A percentile compares a stretch with the other conserved stretches of the same genome.
These are phyloP conservation scores for Neonectria ditissima DNA, from an alignment of 2,329 filamentous ascomycete species.

Conservation along the genomic window DNA sequence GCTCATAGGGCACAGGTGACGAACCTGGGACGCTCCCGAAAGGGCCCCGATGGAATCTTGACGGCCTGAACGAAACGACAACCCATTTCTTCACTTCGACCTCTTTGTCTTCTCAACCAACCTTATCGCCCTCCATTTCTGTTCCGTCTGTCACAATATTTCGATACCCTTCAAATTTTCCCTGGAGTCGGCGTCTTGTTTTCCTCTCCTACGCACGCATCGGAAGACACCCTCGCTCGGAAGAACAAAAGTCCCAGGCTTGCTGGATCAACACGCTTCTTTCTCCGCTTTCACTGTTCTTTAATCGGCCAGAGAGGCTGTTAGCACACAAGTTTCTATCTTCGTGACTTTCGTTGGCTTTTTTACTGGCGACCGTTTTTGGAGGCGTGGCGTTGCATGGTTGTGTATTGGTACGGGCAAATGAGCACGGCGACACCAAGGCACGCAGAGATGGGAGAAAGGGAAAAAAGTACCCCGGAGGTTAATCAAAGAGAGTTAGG, in stretches of 20 bases:
- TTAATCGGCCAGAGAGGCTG: background rate
- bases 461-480: background rate
- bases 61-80: slow-evolving; percentile 34
- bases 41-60: slow-evolving; percentile 20
- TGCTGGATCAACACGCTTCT: background rate
- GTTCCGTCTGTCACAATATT: slow-evolving; percentile 5
- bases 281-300: background rate
- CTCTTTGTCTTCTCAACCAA: slow-evolving; percentile 19
- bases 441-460: background rate
- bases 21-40: slow-evolving; percentile 3
- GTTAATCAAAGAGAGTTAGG: slow-evolving; percentile 13
- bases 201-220: slow-evolving; percentile 1
- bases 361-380: slow-evolving; percentile 10
- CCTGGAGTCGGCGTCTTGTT: slow-evolving; percentile 24
- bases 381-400: slow-evolving; percentile 3
- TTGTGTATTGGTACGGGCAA: background rate
- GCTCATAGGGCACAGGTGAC: slow-evolving; percentile 8
- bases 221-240: slow-evolving; percentile 1
- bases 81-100: slow-evolving; percentile 11
- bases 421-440: slow-evolving; percentile 2
- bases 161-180: slow-evolving; percentile 29
- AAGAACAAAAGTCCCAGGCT: background rate
- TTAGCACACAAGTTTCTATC: background rate
- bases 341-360: background rate
- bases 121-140: slow-evolving; percentile 15